Evolutionary conservation across 345 rosid species (phyloP), one percentile per base, ranked within the genome.

Genomic region (Salix koriyanagi): DNA sequence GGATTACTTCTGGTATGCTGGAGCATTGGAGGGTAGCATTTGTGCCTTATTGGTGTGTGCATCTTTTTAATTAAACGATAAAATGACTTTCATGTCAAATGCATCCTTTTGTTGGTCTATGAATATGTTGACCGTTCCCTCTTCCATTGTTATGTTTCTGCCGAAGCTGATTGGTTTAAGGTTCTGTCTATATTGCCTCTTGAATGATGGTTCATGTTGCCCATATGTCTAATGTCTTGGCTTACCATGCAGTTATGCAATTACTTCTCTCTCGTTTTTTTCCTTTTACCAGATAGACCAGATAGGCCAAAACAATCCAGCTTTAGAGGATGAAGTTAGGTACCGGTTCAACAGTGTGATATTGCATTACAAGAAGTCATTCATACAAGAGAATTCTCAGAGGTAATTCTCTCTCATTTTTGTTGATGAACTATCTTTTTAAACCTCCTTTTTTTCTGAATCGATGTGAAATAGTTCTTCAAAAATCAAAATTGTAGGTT

Each of bases 11-110:
- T 96, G 99, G 99, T 89, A 88, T 80, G 97, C 98, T 4, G 98
- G 99, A 69, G 99, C 99, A 78, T 77, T 96, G 87, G 98, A 92
- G 89, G 98, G 99, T 67, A 90, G 97, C 56, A 94, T 91, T 79
- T 94, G 97, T 82, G 97, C 98, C 71, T 87, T 96, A 66, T 78
- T 96, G 98, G 98, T 96, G 86, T 58, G 85, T 48, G 12, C 42
- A 9, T n/a, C 32, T 70, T 44, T 76, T 68, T 26, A 73, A 28
- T 61, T 28, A 3, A 65, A 21, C 21, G 61, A 54, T 54, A 21
- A 56, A 56, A n/a, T 58, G 28, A 9, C 62, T n/a, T n/a, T 58
- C 62, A n/a, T 58, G 14, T 58, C 28, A 58, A 58, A 58, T 23
- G 4, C 37, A 30, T 62, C 21, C 2, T 39, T 73, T 65, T 28